Evolutionary conservation across 2,329 filamentous ascomycete species (phyloP).

Genomic region (Lachnellula willkommii): DNA sequence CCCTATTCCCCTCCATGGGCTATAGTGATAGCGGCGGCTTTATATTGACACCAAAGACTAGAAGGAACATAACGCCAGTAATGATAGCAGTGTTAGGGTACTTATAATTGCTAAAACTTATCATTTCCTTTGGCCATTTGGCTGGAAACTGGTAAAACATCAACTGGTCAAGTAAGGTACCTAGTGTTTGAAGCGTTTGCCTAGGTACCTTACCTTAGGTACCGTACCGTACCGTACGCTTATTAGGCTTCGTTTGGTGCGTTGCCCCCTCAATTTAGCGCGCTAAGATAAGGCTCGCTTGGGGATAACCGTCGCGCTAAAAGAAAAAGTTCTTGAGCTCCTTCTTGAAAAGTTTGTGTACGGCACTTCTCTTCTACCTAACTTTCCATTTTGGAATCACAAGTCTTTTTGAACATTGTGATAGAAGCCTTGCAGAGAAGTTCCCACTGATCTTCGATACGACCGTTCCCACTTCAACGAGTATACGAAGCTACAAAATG

Average conservation of each 20-base stretch:
- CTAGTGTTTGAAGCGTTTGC: too few relatives aligned
- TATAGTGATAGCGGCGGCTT: neutral
- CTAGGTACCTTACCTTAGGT: too few relatives aligned
- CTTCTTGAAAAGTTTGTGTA: neutral
- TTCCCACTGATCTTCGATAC: neutral
- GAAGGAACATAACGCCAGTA: too few relatives aligned
- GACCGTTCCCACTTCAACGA: neutral
- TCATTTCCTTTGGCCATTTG: too few relatives aligned
- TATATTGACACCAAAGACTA: neutral
- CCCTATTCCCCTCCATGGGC: neutral
- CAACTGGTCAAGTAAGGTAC: too few relatives aligned
- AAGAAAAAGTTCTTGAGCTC: neutral
- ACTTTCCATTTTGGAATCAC: neutral
- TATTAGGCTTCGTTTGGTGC: too few relatives aligned
- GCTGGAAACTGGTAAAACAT: too few relatives aligned
- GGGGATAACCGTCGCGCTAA: neutral
- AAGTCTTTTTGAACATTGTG: neutral
- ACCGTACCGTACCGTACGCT: too few relatives aligned
- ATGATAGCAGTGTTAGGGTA: too few relatives aligned
- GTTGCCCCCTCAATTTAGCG: neutral
- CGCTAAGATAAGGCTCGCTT: conserved; percentile 1
- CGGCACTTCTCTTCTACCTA: neutral
- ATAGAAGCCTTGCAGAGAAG: neutral
- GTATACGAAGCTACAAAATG: conserved; percentile 38
- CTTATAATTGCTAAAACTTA: too few relatives aligned